Base-by-base conservation (phyloP, 108 stramenopile genomes). In the Cyclotella cryptica region DNA sequence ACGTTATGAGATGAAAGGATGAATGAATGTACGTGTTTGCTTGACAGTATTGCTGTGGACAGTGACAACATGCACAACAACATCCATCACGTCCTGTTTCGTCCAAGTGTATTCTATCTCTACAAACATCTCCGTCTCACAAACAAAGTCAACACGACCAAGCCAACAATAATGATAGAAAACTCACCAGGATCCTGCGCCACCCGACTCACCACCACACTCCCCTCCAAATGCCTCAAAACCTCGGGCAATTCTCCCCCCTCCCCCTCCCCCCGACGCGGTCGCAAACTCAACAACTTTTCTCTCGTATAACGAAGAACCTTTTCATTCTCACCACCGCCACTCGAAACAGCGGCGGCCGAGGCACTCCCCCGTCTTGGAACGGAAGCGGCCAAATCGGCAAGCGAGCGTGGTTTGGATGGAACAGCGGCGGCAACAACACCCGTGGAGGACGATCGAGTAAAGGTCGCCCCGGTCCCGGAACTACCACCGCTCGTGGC, bases 151-250 rank as follows among this genome's bases (percentile, higher is more conserved):
- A n/a, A n/a, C n/a, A n/a, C n/a, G n/a, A n/a, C n/a, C n/a, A n/a
- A n/a, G n/a, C n/a, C n/a, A n/a, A n/a, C n/a, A n/a, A n/a, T n/a
- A n/a, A n/a, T n/a, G n/a, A n/a, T n/a, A n/a, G n/a, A n/a, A n/a
- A n/a, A 73, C 89, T 81, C 53, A 90, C 90, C 90, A 49, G 94
- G 94, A 82, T 95, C 94, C 69, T 90, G 89, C 0, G 88, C 59
- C 19, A 69, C 69, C 57, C 71, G 62, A 27, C 89, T 87, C 26
- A 92, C 52, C 57, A 94, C 69, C 13, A 77, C 81, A 54, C 63
- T 79, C 19, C 87, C 92, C 41, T 91, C 88, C 71, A 92, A 49
- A 14, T 72, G 53, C 49, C 81, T 74, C 30, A 89, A 62, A 21
- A 51, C 42, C 11, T 69, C 77, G n/a, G 92, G 90, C 42, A 80